A percentile compares a stretch with the other conserved stretches of the same genome.
phyloP scores from a whole-genome alignment of 352 stramenopile species.

The Poterioochromonas sp. region DNA sequence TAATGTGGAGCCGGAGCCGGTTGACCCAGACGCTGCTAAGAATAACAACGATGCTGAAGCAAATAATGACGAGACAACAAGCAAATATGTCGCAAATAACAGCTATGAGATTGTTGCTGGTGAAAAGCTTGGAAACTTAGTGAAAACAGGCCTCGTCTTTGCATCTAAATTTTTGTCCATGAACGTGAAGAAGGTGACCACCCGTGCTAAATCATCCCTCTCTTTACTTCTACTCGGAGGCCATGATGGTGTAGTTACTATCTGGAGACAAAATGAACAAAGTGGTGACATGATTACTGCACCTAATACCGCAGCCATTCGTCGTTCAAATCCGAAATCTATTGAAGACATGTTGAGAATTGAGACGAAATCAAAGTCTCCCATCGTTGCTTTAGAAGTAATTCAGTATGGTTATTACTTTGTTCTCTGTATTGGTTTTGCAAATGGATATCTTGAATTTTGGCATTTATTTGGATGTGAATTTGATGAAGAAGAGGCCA shows the following conservation, averaged over 20 bases:
- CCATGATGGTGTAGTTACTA: background rate
- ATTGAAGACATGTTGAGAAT: background rate
- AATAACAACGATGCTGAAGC: background rate
- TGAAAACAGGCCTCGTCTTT: background rate
- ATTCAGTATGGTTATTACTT: background rate
- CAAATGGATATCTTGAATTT: constrained; percentile 1
- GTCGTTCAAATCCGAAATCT: background rate
- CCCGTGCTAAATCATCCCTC: background rate
- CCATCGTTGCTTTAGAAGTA: background rate
- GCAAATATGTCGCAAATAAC: background rate
- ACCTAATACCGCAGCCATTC: background rate
- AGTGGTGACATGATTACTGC: background rate
- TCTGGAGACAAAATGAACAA: background rate
- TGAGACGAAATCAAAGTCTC: background rate
- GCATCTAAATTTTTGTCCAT: background rate
- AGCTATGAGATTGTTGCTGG: background rate
- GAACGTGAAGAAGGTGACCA: background rate
- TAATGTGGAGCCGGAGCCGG: background rate
- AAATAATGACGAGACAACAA: background rate
- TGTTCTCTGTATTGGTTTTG: background rate
- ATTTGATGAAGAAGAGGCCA: constrained; percentile 15
- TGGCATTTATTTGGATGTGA: background rate
- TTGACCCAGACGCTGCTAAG: background rate
- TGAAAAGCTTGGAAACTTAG: background rate
- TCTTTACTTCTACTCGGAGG: background rate